Base-by-base conservation (phyloP, 257 asterid species). In the Misopates orontium region DNA sequence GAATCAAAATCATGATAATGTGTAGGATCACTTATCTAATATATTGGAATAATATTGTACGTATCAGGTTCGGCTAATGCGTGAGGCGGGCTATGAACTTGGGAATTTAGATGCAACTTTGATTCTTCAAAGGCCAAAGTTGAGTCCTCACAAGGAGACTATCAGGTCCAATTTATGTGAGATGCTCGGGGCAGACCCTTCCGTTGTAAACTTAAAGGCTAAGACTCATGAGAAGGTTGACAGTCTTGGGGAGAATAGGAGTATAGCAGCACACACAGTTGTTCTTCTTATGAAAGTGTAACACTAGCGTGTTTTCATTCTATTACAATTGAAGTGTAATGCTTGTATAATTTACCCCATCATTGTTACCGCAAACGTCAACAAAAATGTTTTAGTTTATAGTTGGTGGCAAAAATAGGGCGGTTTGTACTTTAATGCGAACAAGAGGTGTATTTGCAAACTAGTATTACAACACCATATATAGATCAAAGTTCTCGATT, bases 211-310 rank as follows among this genome's bases (percentile, higher is more conserved):
- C 75, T 80, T 93, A 54, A 93, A 93, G 78, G 97, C 99, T 10
- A 93, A 90, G 76, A 93, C 99, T 59, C 99, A 93, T 36, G 99
- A 93, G 81, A 93, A 87, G 70, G 99, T 93, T 6, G 99, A 93
- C 62, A 93, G 99, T 72, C 96, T 90, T 1, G 99, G 97, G 67
- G 99, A 93, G 79, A 93, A 93, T 62, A 79, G 99, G 73, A 93
- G 97, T 67, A 93, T 93, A 52, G 97, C 99, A 7, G 96, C 99
- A 17, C 97, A 93, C 60, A 93, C 96, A 0, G 92, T 90, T 15
- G 96, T 93, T 63, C 97, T 93, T 25, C 96, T 93, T 50, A 80
- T 86, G 85, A 86, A 61, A 77, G 90, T 83, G 75, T 80, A 68
- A 66, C 36, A 68, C 23, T 24, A 20, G 42, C 0, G 36, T 71